Evolutionary conservation across 208 protist species (phyloP), one percentile per base, ranked within the genome.

Genomic region (Kentomonas sorsogonicus): DNA sequence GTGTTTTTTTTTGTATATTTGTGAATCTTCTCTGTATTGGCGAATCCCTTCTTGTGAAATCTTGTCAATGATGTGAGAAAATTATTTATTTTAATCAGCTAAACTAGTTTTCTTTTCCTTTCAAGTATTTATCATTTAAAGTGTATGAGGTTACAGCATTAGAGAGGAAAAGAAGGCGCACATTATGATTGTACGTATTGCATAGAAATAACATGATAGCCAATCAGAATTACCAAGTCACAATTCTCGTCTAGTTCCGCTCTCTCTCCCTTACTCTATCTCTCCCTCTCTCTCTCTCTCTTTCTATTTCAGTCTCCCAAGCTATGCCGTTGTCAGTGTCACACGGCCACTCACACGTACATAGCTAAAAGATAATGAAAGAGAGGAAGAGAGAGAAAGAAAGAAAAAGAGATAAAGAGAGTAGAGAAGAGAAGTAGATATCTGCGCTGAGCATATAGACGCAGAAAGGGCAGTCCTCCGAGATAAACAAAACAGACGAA

Each of bases 321-420:
- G 5, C 33, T 36, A 36, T 36, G 11, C 7, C 7, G 5, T 15
- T 36, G 33, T 15, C 5, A 11, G 15, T 3, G 13, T 43, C n/a
- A n/a, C n/a, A n/a, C n/a, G n/a, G n/a, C n/a, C n/a, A n/a, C n/a
- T n/a, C n/a, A n/a, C n/a, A n/a, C 7, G 33, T 36, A 36, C 5
- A 15, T 36, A 39, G 39, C 2, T 29, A 29, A 26, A 50, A 46
- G 38, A 46, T 18, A 66, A 45, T 3, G 36, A 30, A 36, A 30
- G 31, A 53, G 27, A 58, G 40, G 16, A 46, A 5, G 18, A 6
- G 31, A 61, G 51, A 58, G 15, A 60, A 46, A 18, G 46, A 66
- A 58, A 4, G 46, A 60, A 36, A 39, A 44, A 50, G 61, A 50
- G 11, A 60, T 26, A 36, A 67, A 43, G 23, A 25, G 38, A 44